Evolutionary conservation across 1,139 yeast species (phyloP).

Genomic region (Hansenula anomala): DNA sequence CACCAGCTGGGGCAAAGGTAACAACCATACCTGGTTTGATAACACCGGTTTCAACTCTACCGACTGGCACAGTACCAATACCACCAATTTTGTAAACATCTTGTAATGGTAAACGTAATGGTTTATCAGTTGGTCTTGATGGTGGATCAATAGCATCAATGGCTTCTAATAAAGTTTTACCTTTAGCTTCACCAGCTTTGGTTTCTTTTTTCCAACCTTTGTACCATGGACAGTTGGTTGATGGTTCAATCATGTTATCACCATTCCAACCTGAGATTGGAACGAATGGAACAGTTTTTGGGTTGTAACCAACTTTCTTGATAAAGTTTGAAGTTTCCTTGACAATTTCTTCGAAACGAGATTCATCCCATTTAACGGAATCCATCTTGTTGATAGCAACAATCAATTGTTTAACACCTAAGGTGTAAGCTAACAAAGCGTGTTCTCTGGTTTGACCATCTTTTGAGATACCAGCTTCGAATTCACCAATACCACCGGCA

Average conservation of each 20-base stretch:
- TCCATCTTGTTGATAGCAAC: slow-evolving; percentile 95
- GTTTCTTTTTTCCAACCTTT: slow-evolving; percentile 88
- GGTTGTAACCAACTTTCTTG: background rate
- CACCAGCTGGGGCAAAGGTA: slow-evolving; percentile 88
- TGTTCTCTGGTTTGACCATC: slow-evolving; percentile 95
- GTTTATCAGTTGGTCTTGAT: slow-evolving; percentile 83
- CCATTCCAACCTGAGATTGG: background rate
- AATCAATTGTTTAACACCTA: slow-evolving; percentile 84
- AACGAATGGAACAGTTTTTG: slow-evolving; percentile 57
- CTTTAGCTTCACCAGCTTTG: slow-evolving; percentile 80
- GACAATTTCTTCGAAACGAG: slow-evolving; percentile 66
- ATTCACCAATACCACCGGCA: slow-evolving; percentile 92
- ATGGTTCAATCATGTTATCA: slow-evolving; percentile 61
- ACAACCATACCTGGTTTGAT: slow-evolving; percentile 92
- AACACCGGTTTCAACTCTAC: slow-evolving; percentile 90
- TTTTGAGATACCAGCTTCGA: slow-evolving; percentile 93
- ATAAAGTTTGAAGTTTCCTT: slow-evolving; percentile 65
- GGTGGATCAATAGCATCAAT: too few species aligned
- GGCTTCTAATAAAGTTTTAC: too few species aligned
- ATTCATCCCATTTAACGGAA: slow-evolving; percentile 80
- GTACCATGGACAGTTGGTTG: slow-evolving; percentile 86
- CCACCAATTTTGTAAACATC: slow-evolving; percentile 94
- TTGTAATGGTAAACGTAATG: slow-evolving; percentile 88
- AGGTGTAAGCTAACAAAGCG: slow-evolving; percentile 85
- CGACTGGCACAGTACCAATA: slow-evolving; percentile 93